Conservation (phyloP, 2,329 filamentous ascomycete species). For the Dactylellina drechsleri region DNA sequence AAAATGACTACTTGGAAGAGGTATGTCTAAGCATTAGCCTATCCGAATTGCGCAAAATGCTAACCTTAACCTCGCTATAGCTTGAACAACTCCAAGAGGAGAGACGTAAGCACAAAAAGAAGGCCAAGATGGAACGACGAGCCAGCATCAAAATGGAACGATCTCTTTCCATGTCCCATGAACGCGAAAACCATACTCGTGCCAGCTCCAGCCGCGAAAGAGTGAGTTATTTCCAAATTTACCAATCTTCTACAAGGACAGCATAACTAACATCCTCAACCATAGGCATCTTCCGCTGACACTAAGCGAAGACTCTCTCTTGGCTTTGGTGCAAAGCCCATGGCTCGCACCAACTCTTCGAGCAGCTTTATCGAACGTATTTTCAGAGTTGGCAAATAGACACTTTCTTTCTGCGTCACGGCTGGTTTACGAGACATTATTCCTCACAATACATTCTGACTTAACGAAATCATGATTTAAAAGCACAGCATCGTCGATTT, state of each 20-base stretch:
- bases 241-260: neutral
- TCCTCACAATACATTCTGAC: too few relatives aligned
- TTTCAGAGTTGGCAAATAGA: slow-evolving; percentile 33
- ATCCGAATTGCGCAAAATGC: neutral
- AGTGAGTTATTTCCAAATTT: slow-evolving; percentile 8
- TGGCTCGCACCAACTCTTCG: slow-evolving; percentile 28
- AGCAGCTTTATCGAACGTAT: slow-evolving; percentile 43
- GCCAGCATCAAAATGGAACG: slow-evolving; percentile 47
- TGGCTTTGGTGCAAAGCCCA: slow-evolving; percentile 42
- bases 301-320: slow-evolving; percentile 44
- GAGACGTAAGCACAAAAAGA: slow-evolving; percentile 45
- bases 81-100: slow-evolving; percentile 47
- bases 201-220: slow-evolving; percentile 42
- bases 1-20: slow-evolving; percentile 46
- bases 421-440: too few relatives aligned
- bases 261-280: slow-evolving; percentile 6
- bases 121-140: slow-evolving; percentile 36
- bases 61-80: slow-evolving; percentile 12
- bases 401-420: too few relatives aligned
- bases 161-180: slow-evolving; percentile 33
- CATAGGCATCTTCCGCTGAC: slow-evolving; percentile 43
- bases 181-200: slow-evolving; percentile 24
- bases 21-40: slow-evolving; percentile 12
- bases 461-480: slow-evolving; percentile 6
- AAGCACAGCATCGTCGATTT: slow-evolving; percentile 1